Base-by-base conservation (phyloP, 2,329 filamentous ascomycete genomes). In the Pochonia chlamydosporia region DNA sequence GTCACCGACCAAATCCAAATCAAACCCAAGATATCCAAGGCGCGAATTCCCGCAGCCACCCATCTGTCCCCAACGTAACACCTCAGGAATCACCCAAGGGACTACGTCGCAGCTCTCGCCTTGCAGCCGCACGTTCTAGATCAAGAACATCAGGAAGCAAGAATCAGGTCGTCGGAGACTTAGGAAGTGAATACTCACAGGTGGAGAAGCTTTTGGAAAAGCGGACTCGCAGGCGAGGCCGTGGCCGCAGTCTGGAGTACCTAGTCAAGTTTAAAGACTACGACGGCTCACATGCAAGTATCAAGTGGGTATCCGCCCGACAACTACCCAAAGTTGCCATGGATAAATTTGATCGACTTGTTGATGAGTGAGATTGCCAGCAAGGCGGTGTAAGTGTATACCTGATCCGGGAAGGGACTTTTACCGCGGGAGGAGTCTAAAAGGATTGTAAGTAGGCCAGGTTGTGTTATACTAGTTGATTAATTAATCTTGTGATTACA, bases 1-100 rank as follows among this genome's bases (percentile, higher is more conserved):
- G 41, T 35, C 33, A 44, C 20, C 31, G 40, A 48, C 33, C 16
- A 24, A 40, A 44, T 44, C 36, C 36, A n/a, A 2, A 28, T 21
- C 26, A 35, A 47, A 30, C 18, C 37, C 31, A 39, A 21, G 20
- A 21, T n/a, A n/a, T 37, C 7, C 35, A 37, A 37, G 35, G n/a
- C n/a, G n/a, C 35, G 35, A 21, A 37, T 21, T 21, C n/a, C 8
- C 7, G 8, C 35, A 37, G 35, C 35, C 35, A 37, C 8, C n/a
- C 35, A 37, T n/a, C 35, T n/a, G 35, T 16, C 20, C 20, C 35
- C n/a, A 37, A 8, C 35, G 35, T 21, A 21, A 7, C 35, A n/a
- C n/a, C 35, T n/a, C n/a, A 8, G 35, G 35, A 21, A 7, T 21
- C n/a, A n/a, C 7, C 20, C 35, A 16, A 16, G 20, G 20, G 35